Evolutionary conservation across 2,329 filamentous ascomycete genomes (phyloP).

Genomic region (Pestalotiopsis sp.): DNA sequence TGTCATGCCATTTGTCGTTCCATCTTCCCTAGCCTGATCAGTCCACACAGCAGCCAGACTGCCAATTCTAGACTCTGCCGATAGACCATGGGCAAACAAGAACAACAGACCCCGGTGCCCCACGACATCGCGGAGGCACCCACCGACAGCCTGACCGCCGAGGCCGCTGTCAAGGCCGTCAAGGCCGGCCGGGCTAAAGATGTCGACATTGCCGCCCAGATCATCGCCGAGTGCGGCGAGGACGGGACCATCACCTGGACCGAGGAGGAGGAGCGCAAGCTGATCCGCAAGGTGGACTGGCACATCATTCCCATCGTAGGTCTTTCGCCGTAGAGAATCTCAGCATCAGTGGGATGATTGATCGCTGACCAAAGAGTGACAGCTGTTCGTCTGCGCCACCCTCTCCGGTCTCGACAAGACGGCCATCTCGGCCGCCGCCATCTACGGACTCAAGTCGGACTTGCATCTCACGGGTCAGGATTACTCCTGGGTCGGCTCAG

Average conservation of each 20-base stretch:
- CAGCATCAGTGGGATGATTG: background rate
- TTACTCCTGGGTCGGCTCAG: conserved; percentile 29
- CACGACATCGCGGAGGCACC: conserved; percentile 2
- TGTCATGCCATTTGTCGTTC: background rate
- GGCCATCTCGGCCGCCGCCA: conserved; percentile 28
- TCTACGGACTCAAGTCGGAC: conserved; percentile 26
- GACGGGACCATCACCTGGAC: conserved; percentile 57
- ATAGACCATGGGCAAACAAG: conserved; percentile 2
- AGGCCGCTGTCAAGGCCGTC: conserved; percentile 26
- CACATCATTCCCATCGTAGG: conserved; percentile 23
- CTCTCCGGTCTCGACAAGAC: conserved; percentile 26
- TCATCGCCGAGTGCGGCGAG: conserved; percentile 27
- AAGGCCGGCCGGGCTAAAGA: conserved; percentile 27
- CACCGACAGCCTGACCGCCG: conserved; percentile 15
- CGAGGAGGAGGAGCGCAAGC: conserved; percentile 51
- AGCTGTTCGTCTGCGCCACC: conserved; percentile 21
- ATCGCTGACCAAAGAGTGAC: background rate
- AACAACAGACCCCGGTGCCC: background rate
- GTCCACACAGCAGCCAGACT: background rate
- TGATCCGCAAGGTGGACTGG: conserved; percentile 52
- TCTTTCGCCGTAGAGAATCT: background rate
- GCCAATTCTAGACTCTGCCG: background rate
- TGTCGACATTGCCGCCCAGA: conserved; percentile 29
- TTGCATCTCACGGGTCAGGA: conserved; percentile 25
- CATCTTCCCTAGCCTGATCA: background rate